Base-by-base conservation (phyloP, 768 basidiomycete genomes). In the Psilocybe cyanescens region DNA sequence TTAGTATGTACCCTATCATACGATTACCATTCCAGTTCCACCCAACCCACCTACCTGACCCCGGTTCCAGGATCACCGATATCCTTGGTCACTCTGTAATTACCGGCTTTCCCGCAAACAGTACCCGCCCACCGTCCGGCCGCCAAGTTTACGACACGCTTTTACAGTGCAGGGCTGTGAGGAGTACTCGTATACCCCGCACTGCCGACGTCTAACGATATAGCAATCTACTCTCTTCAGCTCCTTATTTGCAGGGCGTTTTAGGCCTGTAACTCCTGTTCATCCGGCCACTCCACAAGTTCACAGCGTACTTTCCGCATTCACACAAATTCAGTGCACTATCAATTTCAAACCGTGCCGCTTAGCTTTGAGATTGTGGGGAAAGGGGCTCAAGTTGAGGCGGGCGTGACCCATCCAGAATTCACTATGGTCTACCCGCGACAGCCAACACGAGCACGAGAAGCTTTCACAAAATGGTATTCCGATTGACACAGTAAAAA, bases 41-140 rank as follows among this genome's bases (percentile, higher is more conserved):
- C 51, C 33, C 30, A 44, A 44, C 31, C 33, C 33, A 16, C 51
- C 29, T 53, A 53, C 51, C 51, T 53, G 29, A 37, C 51, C 31
- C 51, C 51, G 51, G 51, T 53, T 35, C 51, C 31, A 31, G 16
- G 35, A 35, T 33, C 51, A 53, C 51, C 51, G 51, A 53, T 24
- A 24, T 24, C 11, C 47, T 49, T 49, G 47, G 47, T 49, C 51
- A 6, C n/a, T 53, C 31, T 37, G 14, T 17, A 53, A 37, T 37
- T 33, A 37, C 51, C 51, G 51, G 33, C 31, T 16, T 53, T 33
- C 3, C 31, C 51, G 51, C 51, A 51, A n/a, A 44, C 41, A 14
- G 41, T 44, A 44, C 41, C 41, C 41, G 41, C 41, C 41, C 41
- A 44, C 41, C 41, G 41, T 44, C 14, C 41, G 14, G 14, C 41